Evolutionary conservation across 2,329 filamentous ascomycete species (phyloP).

Genomic region (Nemania sp.): DNA sequence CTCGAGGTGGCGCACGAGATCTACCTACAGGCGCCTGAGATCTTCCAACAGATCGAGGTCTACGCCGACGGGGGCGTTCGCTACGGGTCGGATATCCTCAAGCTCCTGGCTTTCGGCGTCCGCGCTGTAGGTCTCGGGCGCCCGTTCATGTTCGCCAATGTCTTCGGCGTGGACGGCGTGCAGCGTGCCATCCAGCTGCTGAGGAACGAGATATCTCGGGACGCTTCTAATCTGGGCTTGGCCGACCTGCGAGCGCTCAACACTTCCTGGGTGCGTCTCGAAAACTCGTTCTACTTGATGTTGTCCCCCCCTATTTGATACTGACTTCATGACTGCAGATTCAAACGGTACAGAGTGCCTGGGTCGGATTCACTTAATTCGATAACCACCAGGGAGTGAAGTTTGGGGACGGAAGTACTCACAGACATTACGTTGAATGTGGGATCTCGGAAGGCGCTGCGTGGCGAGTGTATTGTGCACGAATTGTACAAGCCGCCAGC

Average conservation of each 20-base stretch:
- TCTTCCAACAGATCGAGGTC: constrained; percentile 50
- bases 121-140: constrained; percentile 56
- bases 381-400: not conserved
- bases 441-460: too few relatives aligned
- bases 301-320: not conserved
- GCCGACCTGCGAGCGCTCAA: constrained; percentile 41
- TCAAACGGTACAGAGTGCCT: constrained; percentile 21
- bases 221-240: constrained; percentile 49
- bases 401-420: not conserved
- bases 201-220: constrained; percentile 57
- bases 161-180: constrained; percentile 60
- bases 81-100: constrained; percentile 51
- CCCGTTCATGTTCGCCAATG: constrained; percentile 61
- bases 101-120: constrained; percentile 52
- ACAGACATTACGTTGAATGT: not conserved
- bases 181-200: constrained; percentile 56
- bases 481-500: not conserved
- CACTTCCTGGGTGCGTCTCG: constrained; percentile 17
- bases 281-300: not conserved
- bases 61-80: constrained; percentile 52
- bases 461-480: not conserved
- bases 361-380: constrained; percentile 13
- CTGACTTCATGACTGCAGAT: constrained; percentile 16
- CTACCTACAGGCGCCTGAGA: constrained; percentile 46
- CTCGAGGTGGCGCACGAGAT: constrained; percentile 51